Conservation (phyloP, 495 filamentous ascomycete genomes). For the Podospora appendiculata region DNA sequence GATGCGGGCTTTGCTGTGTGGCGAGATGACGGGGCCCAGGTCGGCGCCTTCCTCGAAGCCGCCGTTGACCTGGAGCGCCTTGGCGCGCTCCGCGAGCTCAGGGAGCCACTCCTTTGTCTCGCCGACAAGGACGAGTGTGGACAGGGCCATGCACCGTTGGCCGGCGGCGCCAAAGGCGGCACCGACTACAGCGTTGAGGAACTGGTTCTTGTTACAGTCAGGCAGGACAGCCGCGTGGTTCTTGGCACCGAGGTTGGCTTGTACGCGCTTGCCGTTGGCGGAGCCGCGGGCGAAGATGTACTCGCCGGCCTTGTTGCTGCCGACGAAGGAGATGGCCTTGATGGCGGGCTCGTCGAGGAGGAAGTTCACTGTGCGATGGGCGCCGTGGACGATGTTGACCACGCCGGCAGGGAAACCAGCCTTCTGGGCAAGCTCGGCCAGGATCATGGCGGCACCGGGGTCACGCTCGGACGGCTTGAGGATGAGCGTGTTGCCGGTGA, state of each 20-base stretch:
- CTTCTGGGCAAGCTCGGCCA: constrained; percentile 84
- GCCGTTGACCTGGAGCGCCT: constrained; percentile 81
- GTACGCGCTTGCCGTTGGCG: constrained; percentile 86
- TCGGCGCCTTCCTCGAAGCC: constrained; percentile 94
- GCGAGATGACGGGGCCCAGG: constrained; percentile 91
- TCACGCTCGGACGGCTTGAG: constrained; percentile 97
- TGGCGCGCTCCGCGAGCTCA: constrained; percentile 87
- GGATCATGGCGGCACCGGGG: constrained; percentile 96
- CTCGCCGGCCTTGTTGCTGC: constrained; percentile 91
- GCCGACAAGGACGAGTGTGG: constrained; percentile 87
- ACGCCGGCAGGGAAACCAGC: constrained; percentile 93
- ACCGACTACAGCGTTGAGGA: constrained; percentile 87
- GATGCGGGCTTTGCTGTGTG: constrained; percentile 86
- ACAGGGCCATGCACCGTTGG: constrained; percentile 96
- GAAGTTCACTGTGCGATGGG: constrained; percentile 89
- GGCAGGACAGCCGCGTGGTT: constrained; percentile 95
- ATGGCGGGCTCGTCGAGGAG: constrained; percentile 93
- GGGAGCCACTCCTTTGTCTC: constrained; percentile 89
- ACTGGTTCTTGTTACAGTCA: constrained; percentile 97
- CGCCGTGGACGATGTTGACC: constrained; percentile 89
- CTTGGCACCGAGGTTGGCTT: constrained; percentile 97
- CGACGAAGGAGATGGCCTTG: constrained; percentile 98
- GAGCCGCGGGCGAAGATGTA: constrained; percentile 93
- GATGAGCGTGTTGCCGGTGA: constrained; percentile 89
- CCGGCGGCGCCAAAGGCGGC: constrained; percentile 96